A percentile compares a stretch with the other conserved stretches of the same genome.
phyloP scores from a whole-genome alignment of 805 yeast genomes.

The Suhomyces faveliae region DNA sequence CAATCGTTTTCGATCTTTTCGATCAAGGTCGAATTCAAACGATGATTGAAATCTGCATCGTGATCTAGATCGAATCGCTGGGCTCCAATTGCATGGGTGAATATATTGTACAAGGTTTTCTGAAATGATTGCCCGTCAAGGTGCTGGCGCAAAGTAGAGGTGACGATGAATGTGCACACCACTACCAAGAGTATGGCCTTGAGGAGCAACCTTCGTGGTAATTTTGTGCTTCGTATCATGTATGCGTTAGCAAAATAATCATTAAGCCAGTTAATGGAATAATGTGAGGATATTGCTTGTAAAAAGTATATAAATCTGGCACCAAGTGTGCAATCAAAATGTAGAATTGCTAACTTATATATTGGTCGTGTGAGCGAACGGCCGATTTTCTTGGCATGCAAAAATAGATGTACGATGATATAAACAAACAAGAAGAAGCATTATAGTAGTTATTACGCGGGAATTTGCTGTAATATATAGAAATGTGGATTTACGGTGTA shows the following conservation, averaged over 20 bases:
- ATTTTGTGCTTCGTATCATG: background rate
- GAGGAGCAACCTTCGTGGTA: background rate
- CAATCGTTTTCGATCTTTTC: conserved; percentile 12
- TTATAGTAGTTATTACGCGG: background rate
- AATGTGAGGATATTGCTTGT: background rate
- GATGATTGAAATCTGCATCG: conserved; percentile 10
- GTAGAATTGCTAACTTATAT: background rate
- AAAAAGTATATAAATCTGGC: background rate
- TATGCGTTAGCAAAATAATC: background rate
- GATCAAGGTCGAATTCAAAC: conserved; percentile 11
- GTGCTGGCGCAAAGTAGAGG: background rate
- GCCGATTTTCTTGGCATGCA: background rate
- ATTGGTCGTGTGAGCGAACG: background rate
- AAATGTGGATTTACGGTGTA: no score
- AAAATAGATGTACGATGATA: background rate
- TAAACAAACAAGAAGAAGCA: background rate
- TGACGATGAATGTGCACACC: background rate
- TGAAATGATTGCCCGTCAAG: conserved; percentile 9
- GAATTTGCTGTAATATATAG: background rate
- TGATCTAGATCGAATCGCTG: conserved; percentile 17
- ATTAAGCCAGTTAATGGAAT: background rate
- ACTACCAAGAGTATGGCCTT: background rate
- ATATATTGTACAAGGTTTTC: conserved; percentile 17
- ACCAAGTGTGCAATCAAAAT: background rate
- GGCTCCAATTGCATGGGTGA: conserved; percentile 17